phyloP scores from a whole-genome alignment of 768 basidiomycete genomes.

The Kwoniella mangroviensis region DNA sequence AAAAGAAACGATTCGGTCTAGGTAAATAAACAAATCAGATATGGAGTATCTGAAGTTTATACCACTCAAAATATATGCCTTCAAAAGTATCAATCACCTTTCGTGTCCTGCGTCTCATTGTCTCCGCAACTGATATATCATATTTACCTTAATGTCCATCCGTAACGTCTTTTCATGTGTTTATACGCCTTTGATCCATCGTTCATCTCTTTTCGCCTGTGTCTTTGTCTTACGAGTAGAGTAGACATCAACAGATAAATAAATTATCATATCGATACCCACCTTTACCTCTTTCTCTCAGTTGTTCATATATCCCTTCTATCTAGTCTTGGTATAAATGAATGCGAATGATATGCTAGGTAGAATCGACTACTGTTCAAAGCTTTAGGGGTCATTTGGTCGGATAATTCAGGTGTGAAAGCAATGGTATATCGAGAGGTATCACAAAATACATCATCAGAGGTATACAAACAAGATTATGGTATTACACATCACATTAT shows the following conservation, averaged over 20 bases:
- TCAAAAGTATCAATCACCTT: neutral
- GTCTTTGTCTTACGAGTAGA: neutral
- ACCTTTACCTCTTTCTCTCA: neutral
- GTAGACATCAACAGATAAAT: no score
- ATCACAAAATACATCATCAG: slow-evolving; percentile 13
- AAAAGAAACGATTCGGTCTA: slow-evolving; percentile 58
- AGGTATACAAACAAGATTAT: neutral
- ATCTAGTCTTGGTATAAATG: slow-evolving; percentile 4
- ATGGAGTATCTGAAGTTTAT: neutral
- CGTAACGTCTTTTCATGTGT: slow-evolving; percentile 20
- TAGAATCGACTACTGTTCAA: no score
- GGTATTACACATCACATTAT: no score
- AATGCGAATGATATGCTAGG: neutral
- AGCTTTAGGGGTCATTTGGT: no score
- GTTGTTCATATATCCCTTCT: slow-evolving; percentile 11
- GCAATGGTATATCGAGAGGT: neutral
- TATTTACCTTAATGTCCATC: slow-evolving; percentile 11
- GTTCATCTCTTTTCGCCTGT: neutral
- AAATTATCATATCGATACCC: neutral
- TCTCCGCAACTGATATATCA: neutral
- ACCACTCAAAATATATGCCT: neutral
- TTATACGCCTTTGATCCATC: slow-evolving; percentile 11
- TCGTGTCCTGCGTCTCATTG: neutral
- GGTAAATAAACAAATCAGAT: slow-evolving; percentile 47
- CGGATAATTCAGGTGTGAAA: no score